Percentiles rank a stretch among this genome's conserved stretches.
Conservation (phyloP, 2,329 filamentous ascomycete genomes). For the Thermothelomyces thermophilus region DNA sequence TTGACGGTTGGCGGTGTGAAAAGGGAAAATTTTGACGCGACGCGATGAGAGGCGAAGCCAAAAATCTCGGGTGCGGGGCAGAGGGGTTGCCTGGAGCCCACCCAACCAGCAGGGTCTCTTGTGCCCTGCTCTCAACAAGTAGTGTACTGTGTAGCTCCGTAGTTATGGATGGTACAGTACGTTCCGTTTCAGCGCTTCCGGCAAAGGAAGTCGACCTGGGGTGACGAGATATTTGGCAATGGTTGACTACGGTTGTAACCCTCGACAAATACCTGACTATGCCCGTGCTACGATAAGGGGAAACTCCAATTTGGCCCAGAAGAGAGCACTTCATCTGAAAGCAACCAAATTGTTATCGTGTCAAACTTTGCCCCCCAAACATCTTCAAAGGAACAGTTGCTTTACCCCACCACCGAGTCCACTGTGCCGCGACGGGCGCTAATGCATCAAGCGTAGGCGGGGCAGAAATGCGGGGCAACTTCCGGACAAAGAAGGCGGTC, state of each 20-base stretch:
- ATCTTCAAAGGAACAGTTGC: neutral
- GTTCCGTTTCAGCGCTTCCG: conserved; percentile 6
- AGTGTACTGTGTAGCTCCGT: no score
- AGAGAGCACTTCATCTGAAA: no score
- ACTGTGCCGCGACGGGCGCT: conserved; percentile 6
- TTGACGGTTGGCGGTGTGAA: conserved; percentile 11
- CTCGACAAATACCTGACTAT: no score
- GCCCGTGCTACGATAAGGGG: no score
- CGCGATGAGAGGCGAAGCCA: conserved; percentile 7
- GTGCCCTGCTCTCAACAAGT: conserved; percentile 8
- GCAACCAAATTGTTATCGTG: no score
- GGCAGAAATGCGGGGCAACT: conserved; percentile 6
- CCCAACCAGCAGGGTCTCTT: neutral
- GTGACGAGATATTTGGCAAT: no score
- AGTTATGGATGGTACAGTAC: no score
- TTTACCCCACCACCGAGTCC: conserved; percentile 4
- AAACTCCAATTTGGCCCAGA: no score
- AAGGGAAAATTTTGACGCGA: conserved; percentile 17
- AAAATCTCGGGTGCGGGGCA: conserved; percentile 16
- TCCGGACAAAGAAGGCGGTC: neutral
- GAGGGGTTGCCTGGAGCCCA: conserved; percentile 1
- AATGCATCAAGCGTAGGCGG: conserved; percentile 1
- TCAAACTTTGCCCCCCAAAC: neutral
- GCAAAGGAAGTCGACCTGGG: neutral
- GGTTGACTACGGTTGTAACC: no score